Conservation (phyloP, 768 basidiomycete genomes). For the Pulveroboletus sp. region DNA sequence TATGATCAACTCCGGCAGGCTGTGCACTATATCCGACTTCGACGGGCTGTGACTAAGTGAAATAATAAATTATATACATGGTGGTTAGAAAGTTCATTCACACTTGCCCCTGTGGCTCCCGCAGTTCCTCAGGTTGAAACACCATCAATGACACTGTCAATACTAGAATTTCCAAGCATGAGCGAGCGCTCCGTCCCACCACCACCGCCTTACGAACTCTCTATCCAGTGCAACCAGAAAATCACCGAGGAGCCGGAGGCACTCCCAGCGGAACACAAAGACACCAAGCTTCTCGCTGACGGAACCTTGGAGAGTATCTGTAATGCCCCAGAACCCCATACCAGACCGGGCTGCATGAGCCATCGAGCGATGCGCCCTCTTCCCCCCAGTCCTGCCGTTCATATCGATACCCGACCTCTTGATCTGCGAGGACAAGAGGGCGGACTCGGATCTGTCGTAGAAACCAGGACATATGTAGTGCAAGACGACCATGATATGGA, state of each 20-base stretch:
- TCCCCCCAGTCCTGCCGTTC: slow-evolving; percentile 17
- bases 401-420: not conserved
- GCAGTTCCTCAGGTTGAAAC: not conserved
- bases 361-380: slow-evolving; percentile 22
- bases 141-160: not conserved
- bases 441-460: not conserved
- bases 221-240: slow-evolving; percentile 49
- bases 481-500: slow-evolving; percentile 1
- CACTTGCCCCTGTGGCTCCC: too few relatives aligned
- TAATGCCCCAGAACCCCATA: not conserved
- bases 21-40: too few relatives aligned
- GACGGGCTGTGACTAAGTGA: too few relatives aligned
- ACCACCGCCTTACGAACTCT: slow-evolving; percentile 41
- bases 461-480: slow-evolving; percentile 2
- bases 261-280: slow-evolving; percentile 11
- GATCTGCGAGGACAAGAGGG: not conserved
- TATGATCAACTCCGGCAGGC: too few relatives aligned
- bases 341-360: not conserved
- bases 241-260: slow-evolving; percentile 27
- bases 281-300: slow-evolving; percentile 9
- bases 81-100: too few relatives aligned
- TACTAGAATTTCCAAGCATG: slow-evolving; percentile 12
- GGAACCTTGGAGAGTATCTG: slow-evolving; percentile 3
- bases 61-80: too few relatives aligned
- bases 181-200: slow-evolving; percentile 26